Percentiles rank a stretch among this genome's conserved stretches.
phyloP scores from a whole-genome alignment of 805 yeast species.

The Yarrowia bubula region DNA sequence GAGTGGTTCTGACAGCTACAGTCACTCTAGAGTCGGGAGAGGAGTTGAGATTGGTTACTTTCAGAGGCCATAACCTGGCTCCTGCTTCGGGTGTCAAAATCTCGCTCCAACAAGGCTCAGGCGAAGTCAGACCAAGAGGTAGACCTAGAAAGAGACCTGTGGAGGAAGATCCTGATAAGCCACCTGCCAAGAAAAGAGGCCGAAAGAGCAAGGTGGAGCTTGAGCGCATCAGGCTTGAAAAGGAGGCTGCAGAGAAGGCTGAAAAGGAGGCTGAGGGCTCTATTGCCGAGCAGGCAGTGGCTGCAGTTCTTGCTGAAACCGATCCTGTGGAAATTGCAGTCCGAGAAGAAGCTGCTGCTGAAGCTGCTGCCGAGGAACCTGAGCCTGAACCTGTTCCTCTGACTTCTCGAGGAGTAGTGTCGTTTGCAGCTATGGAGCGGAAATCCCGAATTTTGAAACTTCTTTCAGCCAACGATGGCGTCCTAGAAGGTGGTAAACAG shows the following conservation, averaged over 20 bases:
- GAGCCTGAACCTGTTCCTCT: neutral
- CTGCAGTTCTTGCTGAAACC: neutral
- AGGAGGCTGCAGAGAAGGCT: neutral
- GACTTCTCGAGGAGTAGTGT: conserved; percentile 33
- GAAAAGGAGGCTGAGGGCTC: neutral
- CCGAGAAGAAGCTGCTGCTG: conserved; percentile 2
- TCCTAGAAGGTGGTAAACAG: conserved; percentile 44
- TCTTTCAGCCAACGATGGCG: conserved; percentile 48
- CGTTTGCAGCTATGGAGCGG: conserved; percentile 48
- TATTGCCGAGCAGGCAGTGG: neutral
- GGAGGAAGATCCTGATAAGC: conserved; percentile 14
- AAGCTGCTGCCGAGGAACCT: conserved; percentile 2
- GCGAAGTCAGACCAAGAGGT: conserved; percentile 29
- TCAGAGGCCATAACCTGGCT: conserved; percentile 12
- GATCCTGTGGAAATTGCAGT: conserved; percentile 3
- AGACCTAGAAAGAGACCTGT: conserved; percentile 31
- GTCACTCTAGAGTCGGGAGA: conserved; percentile 1
- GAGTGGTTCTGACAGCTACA: neutral
- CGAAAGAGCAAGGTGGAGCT: conserved; percentile 18
- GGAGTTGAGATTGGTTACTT: neutral
- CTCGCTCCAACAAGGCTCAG: neutral
- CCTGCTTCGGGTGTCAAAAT: neutral
- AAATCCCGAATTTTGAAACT: conserved; percentile 46
- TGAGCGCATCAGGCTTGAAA: neutral
- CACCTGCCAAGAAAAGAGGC: conserved; percentile 13